Evolutionary conservation across 306 rosid genomes (phyloP).

Genomic region (Vachellia collinsii): DNA sequence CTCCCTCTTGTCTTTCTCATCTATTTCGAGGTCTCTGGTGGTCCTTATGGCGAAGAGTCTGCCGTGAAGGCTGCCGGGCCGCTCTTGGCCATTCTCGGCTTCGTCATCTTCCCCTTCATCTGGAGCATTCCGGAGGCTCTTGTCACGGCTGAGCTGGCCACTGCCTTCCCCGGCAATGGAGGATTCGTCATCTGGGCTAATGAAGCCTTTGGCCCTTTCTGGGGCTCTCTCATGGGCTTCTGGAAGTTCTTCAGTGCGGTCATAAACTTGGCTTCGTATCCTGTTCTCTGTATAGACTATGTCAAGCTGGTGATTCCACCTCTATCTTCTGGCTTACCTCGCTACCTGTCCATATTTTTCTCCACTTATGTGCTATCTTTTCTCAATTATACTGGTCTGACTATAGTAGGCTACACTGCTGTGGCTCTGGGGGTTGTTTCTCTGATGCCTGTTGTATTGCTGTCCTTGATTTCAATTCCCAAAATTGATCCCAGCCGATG

Average conservation of each 20-base stretch:
- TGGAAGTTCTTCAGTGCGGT: constrained; percentile 52
- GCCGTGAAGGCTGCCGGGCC: constrained; percentile 47
- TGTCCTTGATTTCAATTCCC: constrained; percentile 52
- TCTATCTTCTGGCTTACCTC: constrained; percentile 41
- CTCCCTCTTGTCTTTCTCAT: constrained; percentile 51
- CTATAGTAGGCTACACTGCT: constrained; percentile 49
- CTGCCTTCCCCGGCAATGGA: constrained; percentile 53
- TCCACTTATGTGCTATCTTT: constrained; percentile 46
- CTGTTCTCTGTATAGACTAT: constrained; percentile 52
- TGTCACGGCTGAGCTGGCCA: constrained; percentile 49
- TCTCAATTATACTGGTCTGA: constrained; percentile 49
- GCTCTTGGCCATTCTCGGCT: constrained; percentile 51
- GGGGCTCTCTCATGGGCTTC: constrained; percentile 54
- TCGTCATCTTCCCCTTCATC: constrained; percentile 49
- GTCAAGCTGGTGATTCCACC: constrained; percentile 45
- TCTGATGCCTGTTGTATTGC: constrained; percentile 44
- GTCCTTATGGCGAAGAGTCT: constrained; percentile 44
- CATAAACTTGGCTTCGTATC: constrained; percentile 50
- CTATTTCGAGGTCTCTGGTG: constrained; percentile 52
- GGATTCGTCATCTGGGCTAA: constrained; percentile 51
- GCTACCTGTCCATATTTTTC: constrained; percentile 28
- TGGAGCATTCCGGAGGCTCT: constrained; percentile 57
- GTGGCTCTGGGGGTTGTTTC: constrained; percentile 45
- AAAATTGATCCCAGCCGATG: constrained; percentile 53
- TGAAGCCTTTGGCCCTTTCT: constrained; percentile 52